These are phyloP conservation scores for Kwoniella europaea DNA, from an alignment of 768 basidiomycete species.

Conservation along the genomic window DNA sequence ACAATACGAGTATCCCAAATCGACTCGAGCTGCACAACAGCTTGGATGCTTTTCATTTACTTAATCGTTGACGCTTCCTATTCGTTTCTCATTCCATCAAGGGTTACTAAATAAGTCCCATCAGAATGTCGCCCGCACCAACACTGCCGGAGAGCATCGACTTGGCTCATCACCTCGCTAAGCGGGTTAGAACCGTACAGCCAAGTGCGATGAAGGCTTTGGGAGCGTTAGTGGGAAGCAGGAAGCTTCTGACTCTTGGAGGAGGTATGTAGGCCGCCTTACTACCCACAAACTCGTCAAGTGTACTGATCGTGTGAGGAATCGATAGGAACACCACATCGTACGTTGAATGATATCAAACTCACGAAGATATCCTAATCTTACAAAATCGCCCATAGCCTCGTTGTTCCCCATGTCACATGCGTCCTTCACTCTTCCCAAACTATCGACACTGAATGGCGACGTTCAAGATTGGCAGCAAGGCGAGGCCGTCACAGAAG, in stretches of 20 bases:
- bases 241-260: conserved; percentile 31
- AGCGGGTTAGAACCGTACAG: conserved; percentile 26
- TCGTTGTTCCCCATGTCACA: conserved; percentile 49
- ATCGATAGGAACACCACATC: conserved; percentile 26
- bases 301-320: neutral
- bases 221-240: conserved; percentile 29
- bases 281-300: no score
- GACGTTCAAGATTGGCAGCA: conserved; percentile 38
- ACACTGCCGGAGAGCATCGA: conserved; percentile 34
- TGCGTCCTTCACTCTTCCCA: conserved; percentile 43
- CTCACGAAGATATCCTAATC: neutral
- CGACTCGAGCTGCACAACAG: neutral
- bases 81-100: neutral
- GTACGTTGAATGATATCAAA: neutral
- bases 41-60: neutral
- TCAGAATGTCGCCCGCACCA: conserved; percentile 27
- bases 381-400: conserved; percentile 11
- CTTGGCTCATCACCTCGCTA: conserved; percentile 36
- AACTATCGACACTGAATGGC: conserved; percentile 23
- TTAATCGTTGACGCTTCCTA: neutral
- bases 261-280: conserved; percentile 45
- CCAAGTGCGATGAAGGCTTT: conserved; percentile 46
- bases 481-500: conserved; percentile 30
- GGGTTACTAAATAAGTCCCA: neutral
- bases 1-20: neutral